phyloP scores from a whole-genome alignment of 331 rosid species.

The Erythrophleum ivorense region DNA sequence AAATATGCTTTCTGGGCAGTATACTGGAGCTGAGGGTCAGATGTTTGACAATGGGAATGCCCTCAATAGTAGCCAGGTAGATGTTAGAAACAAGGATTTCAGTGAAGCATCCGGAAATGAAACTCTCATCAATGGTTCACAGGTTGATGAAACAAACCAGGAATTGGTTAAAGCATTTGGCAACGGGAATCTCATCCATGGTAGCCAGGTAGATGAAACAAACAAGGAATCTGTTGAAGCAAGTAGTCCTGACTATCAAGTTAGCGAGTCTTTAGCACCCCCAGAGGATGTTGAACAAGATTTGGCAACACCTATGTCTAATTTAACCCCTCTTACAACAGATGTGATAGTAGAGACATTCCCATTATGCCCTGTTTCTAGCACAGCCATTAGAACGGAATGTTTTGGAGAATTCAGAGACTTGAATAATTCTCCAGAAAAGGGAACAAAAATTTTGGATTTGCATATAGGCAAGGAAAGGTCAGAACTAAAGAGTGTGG shows the following conservation, averaged over 20 bases:
- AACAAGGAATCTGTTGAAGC: slow-evolving; percentile 41
- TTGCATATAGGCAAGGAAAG: slow-evolving; percentile 30
- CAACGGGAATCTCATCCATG: slow-evolving; percentile 38
- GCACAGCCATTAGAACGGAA: slow-evolving; percentile 42
- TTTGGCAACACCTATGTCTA: slow-evolving; percentile 36
- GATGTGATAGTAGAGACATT: slow-evolving; percentile 79
- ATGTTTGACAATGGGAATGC: slow-evolving; percentile 15
- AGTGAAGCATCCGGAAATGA: slow-evolving; percentile 31
- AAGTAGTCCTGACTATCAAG: slow-evolving; percentile 41
- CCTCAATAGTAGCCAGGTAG: slow-evolving; percentile 36
- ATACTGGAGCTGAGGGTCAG: slow-evolving; percentile 22
- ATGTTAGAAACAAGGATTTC: slow-evolving; percentile 18
- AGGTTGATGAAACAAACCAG: slow-evolving; percentile 20
- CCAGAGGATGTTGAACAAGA: slow-evolving; percentile 51
- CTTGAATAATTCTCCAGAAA: slow-evolving; percentile 38
- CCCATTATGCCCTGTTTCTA: slow-evolving; percentile 57
- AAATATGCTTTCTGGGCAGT: slow-evolving; percentile 38
- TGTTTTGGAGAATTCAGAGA: slow-evolving; percentile 44
- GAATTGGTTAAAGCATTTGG: slow-evolving; percentile 25
- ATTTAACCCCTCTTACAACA: slow-evolving; percentile 46
- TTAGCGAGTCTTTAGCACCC: slow-evolving; percentile 41
- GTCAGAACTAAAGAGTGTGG: slow-evolving; percentile 38
- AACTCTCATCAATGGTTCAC: slow-evolving; percentile 35
- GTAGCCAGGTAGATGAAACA: slow-evolving; percentile 39
- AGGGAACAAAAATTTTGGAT: slow-evolving; percentile 43